Base-by-base conservation (phyloP, 345 rosid genomes). In the Angophora floribunda region DNA sequence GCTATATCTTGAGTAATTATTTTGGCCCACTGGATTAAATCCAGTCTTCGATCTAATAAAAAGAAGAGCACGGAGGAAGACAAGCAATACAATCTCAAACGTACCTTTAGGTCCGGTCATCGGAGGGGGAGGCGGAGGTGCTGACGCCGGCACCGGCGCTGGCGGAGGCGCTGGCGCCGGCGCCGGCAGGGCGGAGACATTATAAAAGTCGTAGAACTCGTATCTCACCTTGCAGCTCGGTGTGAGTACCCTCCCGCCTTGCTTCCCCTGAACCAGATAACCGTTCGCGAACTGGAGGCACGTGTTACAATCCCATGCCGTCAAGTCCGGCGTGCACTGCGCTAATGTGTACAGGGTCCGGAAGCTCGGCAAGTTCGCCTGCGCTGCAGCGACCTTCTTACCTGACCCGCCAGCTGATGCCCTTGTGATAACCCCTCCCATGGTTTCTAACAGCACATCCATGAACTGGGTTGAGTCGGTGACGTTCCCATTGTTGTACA, bases 391-490 rank as follows among this genome's bases (percentile, higher is more conserved):
- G 7, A 85, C 52, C 44, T 51, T 85, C 86, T 85, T 85, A 30
- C 32, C 16, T 61, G 30, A 61, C 32, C 67, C 4, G 7, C 67
- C 61, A 32, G 13, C 7, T 4, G 63, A 57, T 36, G 67, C 32
- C 67, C 7, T 28, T 1, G 1, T 5, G 32, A 4, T 1, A 15
- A 28, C 15, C 15, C 11, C 67, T 0, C 1, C 6, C 32, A 28
- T 6, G 32, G 2, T 28, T 26, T 12, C 14, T 3, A 0, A 3
- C 32, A 61, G 32, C 15, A 61, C 0, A 7, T 28, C 1, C 32
- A 0, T 9, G 3, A 9, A 57, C 63, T 3, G 63, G 6, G 63
- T 10, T 10, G 13, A 0, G 13, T 57, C 28, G n/a, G 63, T 9
- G 28, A 57, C 3, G 28, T 9, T 57, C 63, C 63, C 28, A 3